Base-by-base conservation (phyloP, 2,329 filamentous ascomycete species). In the Colletotrichum lindemuthianum region DNA sequence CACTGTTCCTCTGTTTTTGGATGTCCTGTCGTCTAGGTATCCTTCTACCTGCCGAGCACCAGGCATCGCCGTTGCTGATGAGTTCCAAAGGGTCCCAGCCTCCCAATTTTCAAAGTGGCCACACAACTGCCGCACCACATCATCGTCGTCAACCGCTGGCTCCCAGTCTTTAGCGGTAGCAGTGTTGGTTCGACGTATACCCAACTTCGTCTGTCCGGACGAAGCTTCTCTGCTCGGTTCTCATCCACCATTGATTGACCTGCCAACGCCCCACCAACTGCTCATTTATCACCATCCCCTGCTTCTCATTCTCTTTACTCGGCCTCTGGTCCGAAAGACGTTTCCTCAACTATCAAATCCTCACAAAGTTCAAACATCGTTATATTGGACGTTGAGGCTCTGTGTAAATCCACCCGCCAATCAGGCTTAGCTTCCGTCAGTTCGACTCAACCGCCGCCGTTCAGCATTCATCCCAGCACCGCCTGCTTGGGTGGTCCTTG, bases 11-110 rank as follows among this genome's bases (percentile, higher is more conserved):
- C 39, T 33, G 41, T n/a, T 32, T 12, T 13, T 36, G 24, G 9
- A 2, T 2, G 9, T 34, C 8, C 3, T 43, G 24, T 37, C 10
- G 33, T 8, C 9, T 13, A 60, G 49, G 72, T 73, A 51, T 6
- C 54, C 34, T n/a, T 3, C 51, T 70, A 74, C 59, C 72, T 60
- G 37, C 6, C 6, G 2, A 49, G 64, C 69, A 72, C 69, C 53
- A 50, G 40, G 45, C 34, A 50, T 60, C 55, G 66, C 70, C 56
- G 43, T 33, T 11, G 39, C 58, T 37, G 44, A 65, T 54, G 63
- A 58, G 55, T 56, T 52, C 49, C 41, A 40, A 45, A 67, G 64
- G 34, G 52, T 45, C 66, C 66, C 66, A 68, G 57, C 66, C 66
- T 67, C 66, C 60, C 54, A 58, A 56, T 67, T 68, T 68, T 65